phyloP scores from a whole-genome alignment of 2,329 filamentous ascomycete species.

The Fusarium protoensiforme region DNA sequence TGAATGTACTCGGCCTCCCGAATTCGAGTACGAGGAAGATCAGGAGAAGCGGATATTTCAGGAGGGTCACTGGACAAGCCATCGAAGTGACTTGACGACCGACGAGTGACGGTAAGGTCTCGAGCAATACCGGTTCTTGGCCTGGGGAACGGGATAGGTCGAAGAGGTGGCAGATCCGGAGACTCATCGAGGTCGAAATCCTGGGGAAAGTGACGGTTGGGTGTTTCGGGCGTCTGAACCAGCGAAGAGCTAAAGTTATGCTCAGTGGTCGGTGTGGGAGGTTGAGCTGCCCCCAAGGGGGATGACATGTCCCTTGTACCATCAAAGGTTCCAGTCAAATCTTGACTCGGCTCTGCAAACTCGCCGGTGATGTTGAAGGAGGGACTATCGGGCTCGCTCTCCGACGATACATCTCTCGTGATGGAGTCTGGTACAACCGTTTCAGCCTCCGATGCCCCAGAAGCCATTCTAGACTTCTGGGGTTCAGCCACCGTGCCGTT shows the following conservation, averaged over 20 bases:
- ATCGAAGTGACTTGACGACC: conserved; percentile 51
- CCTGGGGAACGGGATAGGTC: conserved; percentile 39
- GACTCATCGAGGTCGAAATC: conserved; percentile 45
- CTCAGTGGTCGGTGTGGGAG: conserved; percentile 30
- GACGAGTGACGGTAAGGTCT: conserved; percentile 53
- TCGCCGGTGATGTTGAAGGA: conserved; percentile 36
- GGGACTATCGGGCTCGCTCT: conserved; percentile 26
- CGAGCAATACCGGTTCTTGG: conserved; percentile 48
- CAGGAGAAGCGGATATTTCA: conserved; percentile 58
- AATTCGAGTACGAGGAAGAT: conserved; percentile 43
- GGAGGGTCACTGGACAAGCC: conserved; percentile 55
- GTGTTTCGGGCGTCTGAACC: conserved; percentile 31
- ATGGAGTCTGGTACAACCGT: conserved; percentile 35
- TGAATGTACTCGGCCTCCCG: conserved; percentile 50
- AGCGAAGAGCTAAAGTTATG: conserved; percentile 20
- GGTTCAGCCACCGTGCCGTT: conserved; percentile 2
- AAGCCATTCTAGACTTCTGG: conserved; percentile 30
- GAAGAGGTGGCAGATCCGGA: conserved; percentile 50
- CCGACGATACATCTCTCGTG: conserved; percentile 12
- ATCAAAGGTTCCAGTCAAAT: conserved; percentile 21
- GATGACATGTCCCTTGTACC: conserved; percentile 25
- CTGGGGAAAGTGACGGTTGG: conserved; percentile 30
- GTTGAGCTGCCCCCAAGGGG: conserved; percentile 14
- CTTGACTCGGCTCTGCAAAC: conserved; percentile 18
- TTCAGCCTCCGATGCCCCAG: conserved; percentile 39